Base-by-base conservation (phyloP, 208 protist species). In the Tritrichomonas musculus region DNA sequence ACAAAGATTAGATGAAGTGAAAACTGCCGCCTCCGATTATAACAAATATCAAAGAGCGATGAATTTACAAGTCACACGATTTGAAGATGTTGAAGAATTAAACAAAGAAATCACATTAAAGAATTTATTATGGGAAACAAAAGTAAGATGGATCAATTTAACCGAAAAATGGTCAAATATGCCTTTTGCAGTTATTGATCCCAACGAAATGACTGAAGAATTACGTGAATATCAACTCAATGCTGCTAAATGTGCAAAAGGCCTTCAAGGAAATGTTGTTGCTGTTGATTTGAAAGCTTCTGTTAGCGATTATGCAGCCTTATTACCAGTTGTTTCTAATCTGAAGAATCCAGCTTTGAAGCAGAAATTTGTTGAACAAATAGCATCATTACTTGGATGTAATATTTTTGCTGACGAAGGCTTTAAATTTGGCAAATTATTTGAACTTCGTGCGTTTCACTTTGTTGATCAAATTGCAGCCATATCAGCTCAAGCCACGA, bases 1-100 rank as follows among this genome's bases (percentile, higher is more conserved):
- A 8, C 27, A 44, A 33, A 44, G n/a, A 11, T 30, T 88, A 0
- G n/a, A 53, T 57, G 47, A 53, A n/a, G 47, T 88, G 14, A 88
- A 88, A 50, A 57, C 41, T 20, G 41, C 47, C 20, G 33, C 77
- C 1, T 44, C 25, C 20, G 30, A 88, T 57, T 88, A 88, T 50
- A 44, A 88, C 27, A 57, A 20, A 57, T 88, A 88, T 57, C 77
- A 88, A 49, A 88, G 44, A 50, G 47, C 47, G 53, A 88, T 88
- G 77, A 88, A 88, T 50, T 53, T 88, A n/a, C 41, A 44, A 39
- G 77, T 88, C n/a, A 88, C 77, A 25, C 33, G 47, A 88, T 88
- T 88, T 33, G 77, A 88, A n/a, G 77, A 88, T 88, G 47, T 88
- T 47, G 47, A 88, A 88, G 77, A 88, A 36, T 30, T 88, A 8